Base-by-base conservation (phyloP, 2,329 filamentous ascomycete species). In the Lachnellula occidentalis region DNA sequence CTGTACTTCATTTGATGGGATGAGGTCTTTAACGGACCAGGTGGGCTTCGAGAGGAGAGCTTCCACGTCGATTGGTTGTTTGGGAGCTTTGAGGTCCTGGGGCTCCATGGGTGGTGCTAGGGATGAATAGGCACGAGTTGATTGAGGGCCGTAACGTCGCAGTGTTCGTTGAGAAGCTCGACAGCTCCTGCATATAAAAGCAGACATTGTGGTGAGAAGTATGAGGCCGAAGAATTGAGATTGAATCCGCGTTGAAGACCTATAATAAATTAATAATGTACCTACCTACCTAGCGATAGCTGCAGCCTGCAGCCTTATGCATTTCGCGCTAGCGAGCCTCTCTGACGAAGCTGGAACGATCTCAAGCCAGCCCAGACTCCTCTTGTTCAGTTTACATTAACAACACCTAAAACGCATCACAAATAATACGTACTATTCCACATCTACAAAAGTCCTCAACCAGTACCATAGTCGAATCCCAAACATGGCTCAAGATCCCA, bases 401-500 rank as follows among this genome's bases (percentile, higher is more conserved):
- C 50, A 50, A 56, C 51, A 53, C 27, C 34, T 51, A 15, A 17
- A 51, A 53, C 57, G 49, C 48, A 51, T 53, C 49, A 49, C 39
- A 5, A 36, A 37, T 45, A 42, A 34, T 19, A 55, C 47, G 27
- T 53, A 47, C 37, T 15, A 15, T 15, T 39, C 37, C 15, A n/a
- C 15, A n/a, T 41, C 15, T 57, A 51, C 51, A 57, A 42, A 49
- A 43, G 7, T 7, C 47, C 43, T 45, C 12, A 34, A 48, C 15
- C 24, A 5, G 15, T 34, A 45, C 41, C 24, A 48, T 41, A 8
- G 45, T 19, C 17, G 34, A 48, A 51, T 27, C 43, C n/a, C 48
- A 55, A 61, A 52, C 58, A 91, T 91, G 86, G 78, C 86, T 59
- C 83, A 87, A 77, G 88, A 92, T 71, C 88, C 88, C 59, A 83